Evolutionary conservation across 768 basidiomycete genomes (phyloP), one percentile per base, ranked within the genome.

Genomic region (Phaeotremella skinneri): DNA sequence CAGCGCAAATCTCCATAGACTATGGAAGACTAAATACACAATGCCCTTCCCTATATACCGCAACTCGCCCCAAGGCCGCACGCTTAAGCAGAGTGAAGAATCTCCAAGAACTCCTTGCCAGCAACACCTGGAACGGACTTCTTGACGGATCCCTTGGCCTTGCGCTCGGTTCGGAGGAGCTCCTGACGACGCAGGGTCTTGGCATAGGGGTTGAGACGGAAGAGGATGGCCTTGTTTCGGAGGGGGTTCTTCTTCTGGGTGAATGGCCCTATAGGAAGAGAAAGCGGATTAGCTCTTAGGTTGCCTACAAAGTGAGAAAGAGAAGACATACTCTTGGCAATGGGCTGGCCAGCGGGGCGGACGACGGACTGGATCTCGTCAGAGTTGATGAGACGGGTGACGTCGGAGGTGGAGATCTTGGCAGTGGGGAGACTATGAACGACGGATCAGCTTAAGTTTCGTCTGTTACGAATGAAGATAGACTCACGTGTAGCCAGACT

Each of bases 241-340:
- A 96, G 84, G 53, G 93, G 91, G 83, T 96, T 97, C 88, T 98
- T 97, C 89, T 92, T 92, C 82, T 97, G 93, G 64, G 91, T 90
- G 90, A 89, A 92, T 61, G 92, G 91, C 75, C 73, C 68, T 70
- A 54, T 2, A 27, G 26, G 47, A 25, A 59, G 21, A 21, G 39
- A 27, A 20, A 34, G 26, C 23, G 23, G 23, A 4, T 49, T 27
- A 51, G 31, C 41, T 3, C 26, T 30, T 34, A 29, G 29, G 14
- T 32, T 7, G 30, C 31, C 45, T n/a, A 29, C 11, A 21, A 16
- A 30, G 30, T 32, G 21, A 45, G 37, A 37, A 30, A 39, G 39
- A 39, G 2, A 2, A n/a, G 45, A 70, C 71, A 57, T 39, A 70
- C 93, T 87, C 81, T 93, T 96, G 80, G 88, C 87, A 62, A 81